A percentile compares a stretch with the other conserved stretches of the same genome.
Conservation (phyloP, 176 grass and related monocot genomes). For the Ensete glaucum region DNA sequence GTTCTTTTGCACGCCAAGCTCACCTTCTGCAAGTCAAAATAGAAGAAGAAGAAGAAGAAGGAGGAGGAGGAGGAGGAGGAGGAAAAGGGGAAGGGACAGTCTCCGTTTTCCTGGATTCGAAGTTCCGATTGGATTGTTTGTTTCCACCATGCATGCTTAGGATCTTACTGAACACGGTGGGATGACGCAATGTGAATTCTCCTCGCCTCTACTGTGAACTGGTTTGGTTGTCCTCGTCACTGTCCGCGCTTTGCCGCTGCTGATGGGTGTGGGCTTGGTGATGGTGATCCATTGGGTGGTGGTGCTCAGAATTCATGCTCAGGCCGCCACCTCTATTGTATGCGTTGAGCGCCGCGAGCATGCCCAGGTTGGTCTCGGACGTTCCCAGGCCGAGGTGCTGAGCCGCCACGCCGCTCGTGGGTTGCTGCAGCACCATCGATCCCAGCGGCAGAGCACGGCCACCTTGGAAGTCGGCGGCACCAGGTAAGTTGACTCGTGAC, state of each 20-base stretch:
- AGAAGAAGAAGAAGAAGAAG: not conserved
- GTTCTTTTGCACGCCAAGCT: not conserved
- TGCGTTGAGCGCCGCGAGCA: slow-evolving; percentile 69
- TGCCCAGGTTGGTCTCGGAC: slow-evolving; percentile 59
- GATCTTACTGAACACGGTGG: not conserved
- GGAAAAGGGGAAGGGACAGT: not conserved
- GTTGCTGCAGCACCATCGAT: slow-evolving; percentile 28
- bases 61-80: not conserved
- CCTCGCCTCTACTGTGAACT: slow-evolving; percentile 5
- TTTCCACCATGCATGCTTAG: too few relatives aligned
- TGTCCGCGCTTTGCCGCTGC: slow-evolving; percentile 10
- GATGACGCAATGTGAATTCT: not conserved
- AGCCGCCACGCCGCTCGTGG: not conserved
- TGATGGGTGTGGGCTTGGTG: not conserved
- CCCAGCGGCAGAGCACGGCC: slow-evolving; percentile 32
- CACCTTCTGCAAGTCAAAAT: not conserved
- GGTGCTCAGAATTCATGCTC: slow-evolving; percentile 14
- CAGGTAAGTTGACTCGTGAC: slow-evolving; percentile 47
- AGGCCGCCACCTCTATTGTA: slow-evolving; percentile 37
- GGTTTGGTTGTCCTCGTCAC: slow-evolving; percentile 12
- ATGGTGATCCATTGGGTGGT: slow-evolving; percentile 2
- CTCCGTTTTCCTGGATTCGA: not conserved
- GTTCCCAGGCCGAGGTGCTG: slow-evolving; percentile 55
- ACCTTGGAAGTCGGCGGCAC: slow-evolving; percentile 18
- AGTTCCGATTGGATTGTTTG: not conserved